Base-by-base conservation (phyloP, 306 rosid genomes). In the Purshia tridentata region DNA sequence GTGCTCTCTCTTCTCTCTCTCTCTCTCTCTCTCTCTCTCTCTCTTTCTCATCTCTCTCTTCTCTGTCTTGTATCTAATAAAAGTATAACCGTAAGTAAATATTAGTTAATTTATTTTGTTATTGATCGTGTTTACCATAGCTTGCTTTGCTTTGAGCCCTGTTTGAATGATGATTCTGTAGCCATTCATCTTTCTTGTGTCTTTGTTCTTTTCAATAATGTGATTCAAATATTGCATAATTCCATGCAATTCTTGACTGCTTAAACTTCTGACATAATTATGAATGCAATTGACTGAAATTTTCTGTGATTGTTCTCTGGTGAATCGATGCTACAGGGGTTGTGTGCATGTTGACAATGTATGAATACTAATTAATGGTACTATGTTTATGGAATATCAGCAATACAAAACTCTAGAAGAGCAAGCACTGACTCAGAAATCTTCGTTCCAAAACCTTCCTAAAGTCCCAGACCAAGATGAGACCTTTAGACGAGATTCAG, bases 401-500 rank as follows among this genome's bases (percentile, higher is more conserved):
- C 64, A 13, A 37, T 3, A 20, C 39, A 55, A 35, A 20, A 23
- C 64, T 3, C 35, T 58, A 58, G 64, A 5, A 0, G 42, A 29
- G 54, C 19, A 50, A 10, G 49, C 9, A 4, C 1, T 2, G 12
- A 12, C 49, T 8, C 1, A 14, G 11, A 39, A 39, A 41, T 13
- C 63, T 15, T 42, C 1, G 29, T 46, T 12, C 16, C 14, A 16
- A 64, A 48, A 20, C 69, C 69, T 47, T 46, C 48, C 20, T 14
- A 13, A 45, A 46, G 46, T 48, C 37, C 12, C 7, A 2, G 10
- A 44, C 12, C 14, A 70, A 77, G 72, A 94, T 94, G 98, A 89
- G 98, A 54, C 92, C 97, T 1, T 68, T 94, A 20, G 97, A 91
- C 16, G 97, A 94, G 81, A 73, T 65, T 0, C 97, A 94, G 72